Evolutionary conservation across 352 stramenopile genomes (phyloP).

Genomic region (Globisporangium rhizosaccharum): DNA sequence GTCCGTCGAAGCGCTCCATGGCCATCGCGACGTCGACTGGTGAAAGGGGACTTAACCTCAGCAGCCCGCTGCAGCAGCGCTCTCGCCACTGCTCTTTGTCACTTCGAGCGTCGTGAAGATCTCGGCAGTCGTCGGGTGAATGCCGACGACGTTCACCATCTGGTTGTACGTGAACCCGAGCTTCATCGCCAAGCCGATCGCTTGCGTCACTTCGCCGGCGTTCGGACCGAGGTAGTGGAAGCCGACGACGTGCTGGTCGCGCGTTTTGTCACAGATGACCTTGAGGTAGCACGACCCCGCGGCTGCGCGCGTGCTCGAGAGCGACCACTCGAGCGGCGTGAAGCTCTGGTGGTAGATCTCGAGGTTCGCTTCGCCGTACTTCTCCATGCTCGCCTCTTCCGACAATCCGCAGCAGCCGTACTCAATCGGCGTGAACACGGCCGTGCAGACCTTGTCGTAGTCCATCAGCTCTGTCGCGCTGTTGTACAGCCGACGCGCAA

Average conservation of each 20-base stretch:
- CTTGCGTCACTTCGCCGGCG: constrained; percentile 93
- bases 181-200: constrained; percentile 94
- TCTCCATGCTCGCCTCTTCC: constrained; percentile 92
- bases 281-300: constrained; percentile 92
- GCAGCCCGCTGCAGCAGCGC: constrained; percentile 92
- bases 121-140: constrained; percentile 96
- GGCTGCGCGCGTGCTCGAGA: constrained; percentile 49
- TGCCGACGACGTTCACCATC: constrained; percentile 92
- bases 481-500: constrained; percentile 92
- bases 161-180: constrained; percentile 92
- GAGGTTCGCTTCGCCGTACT: constrained; percentile 88
- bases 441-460: constrained; percentile 89
- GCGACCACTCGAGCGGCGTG: constrained; percentile 93
- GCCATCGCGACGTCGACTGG: constrained; percentile 6
- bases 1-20: neutral
- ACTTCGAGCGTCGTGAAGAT: constrained; percentile 93
- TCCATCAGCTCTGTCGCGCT: constrained; percentile 82
- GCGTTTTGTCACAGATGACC: constrained; percentile 90
- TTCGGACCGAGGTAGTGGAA: constrained; percentile 99
- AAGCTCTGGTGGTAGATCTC: constrained; percentile 97
- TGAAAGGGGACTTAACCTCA: constrained; percentile 87
- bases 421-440: constrained; percentile 97
- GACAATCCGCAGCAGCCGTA: constrained; percentile 96
- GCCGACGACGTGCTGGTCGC: constrained; percentile 90
- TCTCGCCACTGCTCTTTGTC: constrained; percentile 92